Evolutionary conservation across 2,329 filamentous ascomycete species (phyloP), one percentile per base, ranked within the genome.

Genomic region (Pezicula radicicola): DNA sequence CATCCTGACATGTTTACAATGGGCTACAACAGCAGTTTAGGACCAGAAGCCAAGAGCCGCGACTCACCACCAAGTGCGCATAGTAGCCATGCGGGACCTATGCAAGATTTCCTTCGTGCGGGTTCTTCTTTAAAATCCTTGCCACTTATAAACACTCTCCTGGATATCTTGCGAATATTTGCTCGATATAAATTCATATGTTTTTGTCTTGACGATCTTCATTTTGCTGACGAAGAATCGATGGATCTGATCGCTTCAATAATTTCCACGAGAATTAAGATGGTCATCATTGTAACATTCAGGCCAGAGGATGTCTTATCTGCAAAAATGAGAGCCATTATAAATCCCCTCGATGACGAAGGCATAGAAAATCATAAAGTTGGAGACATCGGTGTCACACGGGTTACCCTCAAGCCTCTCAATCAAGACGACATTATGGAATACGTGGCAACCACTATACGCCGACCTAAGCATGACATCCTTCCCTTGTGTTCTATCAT

Each of bases 181-280:
- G 87, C 90, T 0, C 78, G 85, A 19, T 85, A 92, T 66, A 94
- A 92, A 62, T 85, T 96, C 61, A 91, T 96, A 49, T 95, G 90
- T 63, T 85, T 96, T 60, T 91, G 86, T 61, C 72, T 97, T 25
- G 93, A 97, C 63, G 93, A 97, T 68, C 73, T 97, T 28, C 91
- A 97, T 61, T 94, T 91, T 68, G 91, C 91, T 6, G 93, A 97
- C 64, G 83, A 88, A 25, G 93, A 97, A 68, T 94, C 88, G 13
- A 72, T 94, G 45, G 90, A 96, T 52, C 75, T 97, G 48, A 86
- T 97, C 37, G 81, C 86, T n/a, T 87, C 91, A 62, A 91, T 97
- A 48, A 83, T 96, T 50, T 78, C 79, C 46, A 84, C 87, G 1
- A 87, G 87, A 57, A 82, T 97, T 54, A 90, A 88, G 18, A 87